A percentile compares a stretch with the other conserved stretches of the same genome.
Conservation (phyloP, 2,329 filamentous ascomycete genomes). For the Trichoderma aggressivum region DNA sequence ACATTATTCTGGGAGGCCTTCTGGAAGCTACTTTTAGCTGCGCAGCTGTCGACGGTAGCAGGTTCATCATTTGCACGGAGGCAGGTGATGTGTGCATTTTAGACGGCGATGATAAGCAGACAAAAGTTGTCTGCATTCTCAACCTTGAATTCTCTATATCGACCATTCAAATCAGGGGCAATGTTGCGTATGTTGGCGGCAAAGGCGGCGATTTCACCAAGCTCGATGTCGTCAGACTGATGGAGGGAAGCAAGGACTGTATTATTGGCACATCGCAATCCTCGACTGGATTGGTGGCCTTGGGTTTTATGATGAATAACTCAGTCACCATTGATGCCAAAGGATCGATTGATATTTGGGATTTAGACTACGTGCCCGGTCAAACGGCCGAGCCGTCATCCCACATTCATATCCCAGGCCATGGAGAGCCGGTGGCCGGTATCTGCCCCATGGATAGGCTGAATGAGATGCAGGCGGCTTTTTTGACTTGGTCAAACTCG, state of each 20-base stretch:
- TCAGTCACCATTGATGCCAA: conserved; percentile 73
- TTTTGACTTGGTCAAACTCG: conserved; percentile 84
- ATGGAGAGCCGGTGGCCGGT: conserved; percentile 66
- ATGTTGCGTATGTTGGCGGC: conserved; percentile 65
- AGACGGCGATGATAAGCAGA: conserved; percentile 70
- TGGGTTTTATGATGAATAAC: conserved; percentile 65
- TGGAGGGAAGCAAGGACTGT: conserved; percentile 40
- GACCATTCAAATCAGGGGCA: conserved; percentile 60
- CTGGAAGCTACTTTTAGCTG: conserved; percentile 83
- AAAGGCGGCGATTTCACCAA: conserved; percentile 58
- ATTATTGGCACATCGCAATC: conserved; percentile 39
- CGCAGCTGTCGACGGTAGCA: conserved; percentile 68
- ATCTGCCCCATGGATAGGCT: conserved; percentile 62
- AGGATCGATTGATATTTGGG: conserved; percentile 70
- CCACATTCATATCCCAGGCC: conserved; percentile 58
- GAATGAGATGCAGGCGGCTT: conserved; percentile 63
- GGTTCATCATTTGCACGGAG: conserved; percentile 81
- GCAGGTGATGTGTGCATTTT: conserved; percentile 85
- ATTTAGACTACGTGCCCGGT: conserved; percentile 43
- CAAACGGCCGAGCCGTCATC: conserved; percentile 37
- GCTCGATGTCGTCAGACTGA: conserved; percentile 48
- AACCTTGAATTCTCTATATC: conserved; percentile 65
- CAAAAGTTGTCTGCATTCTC: conserved; percentile 65
- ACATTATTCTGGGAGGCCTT: conserved; percentile 77
- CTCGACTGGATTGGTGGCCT: conserved; percentile 54